phyloP scores from a whole-genome alignment of 1,284 basidiomycete genomes.

The Hemileia vastatrix region DNA sequence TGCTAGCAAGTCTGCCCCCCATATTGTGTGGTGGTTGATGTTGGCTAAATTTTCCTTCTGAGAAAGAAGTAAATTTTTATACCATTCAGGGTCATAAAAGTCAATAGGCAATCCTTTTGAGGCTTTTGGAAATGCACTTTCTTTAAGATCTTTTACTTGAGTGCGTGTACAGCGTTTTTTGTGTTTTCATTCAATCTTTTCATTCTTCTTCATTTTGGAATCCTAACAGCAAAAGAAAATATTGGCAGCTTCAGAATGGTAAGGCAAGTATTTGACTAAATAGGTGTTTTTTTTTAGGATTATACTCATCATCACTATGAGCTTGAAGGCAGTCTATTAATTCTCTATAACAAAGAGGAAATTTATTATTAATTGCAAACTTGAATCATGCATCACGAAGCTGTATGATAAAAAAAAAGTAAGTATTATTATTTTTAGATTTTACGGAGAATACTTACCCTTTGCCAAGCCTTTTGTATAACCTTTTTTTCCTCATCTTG shows the following conservation, averaged over 20 bases:
- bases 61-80: neutral
- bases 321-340: neutral
- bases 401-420: too few relatives aligned
- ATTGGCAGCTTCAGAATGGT: neutral
- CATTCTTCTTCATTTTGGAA: neutral
- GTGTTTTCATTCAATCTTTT: neutral
- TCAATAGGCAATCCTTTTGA: neutral
- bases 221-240: constrained; percentile 3
- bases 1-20: too few relatives aligned
- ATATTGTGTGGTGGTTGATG: too few relatives aligned
- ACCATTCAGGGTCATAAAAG: neutral
- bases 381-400: neutral
- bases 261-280: neutral
- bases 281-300: neutral
- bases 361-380: neutral
- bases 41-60: neutral
- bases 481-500: constrained; percentile 2
- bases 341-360: constrained; percentile 2
- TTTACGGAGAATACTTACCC: constrained; percentile 5
- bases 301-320: constrained; percentile 10
- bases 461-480: neutral
- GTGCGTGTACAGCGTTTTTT: neutral
- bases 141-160: neutral
- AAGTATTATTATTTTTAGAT: too few relatives aligned
- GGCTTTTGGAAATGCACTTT: neutral